phyloP scores from a whole-genome alignment of 1,139 yeast species.

The Debaryomyces udenii region DNA sequence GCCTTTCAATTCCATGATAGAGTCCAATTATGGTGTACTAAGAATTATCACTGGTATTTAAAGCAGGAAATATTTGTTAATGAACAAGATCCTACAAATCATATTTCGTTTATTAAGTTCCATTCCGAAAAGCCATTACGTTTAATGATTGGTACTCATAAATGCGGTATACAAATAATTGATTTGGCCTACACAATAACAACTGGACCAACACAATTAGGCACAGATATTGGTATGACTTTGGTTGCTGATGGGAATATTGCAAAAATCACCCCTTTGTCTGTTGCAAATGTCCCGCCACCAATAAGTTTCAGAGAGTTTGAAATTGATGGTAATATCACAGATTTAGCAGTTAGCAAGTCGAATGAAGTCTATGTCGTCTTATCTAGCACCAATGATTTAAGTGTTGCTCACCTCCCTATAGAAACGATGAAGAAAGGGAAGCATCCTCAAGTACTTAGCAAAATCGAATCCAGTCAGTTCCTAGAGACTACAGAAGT shows the following conservation, averaged over 20 bases:
- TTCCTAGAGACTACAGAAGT: slow-evolving; percentile 45
- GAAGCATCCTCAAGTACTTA: slow-evolving; percentile 46
- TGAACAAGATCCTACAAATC: slow-evolving; percentile 26
- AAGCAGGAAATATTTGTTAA: slow-evolving; percentile 68
- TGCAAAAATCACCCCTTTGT: slow-evolving; percentile 80
- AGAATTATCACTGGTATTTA: slow-evolving; percentile 94
- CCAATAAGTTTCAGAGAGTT: slow-evolving; percentile 80
- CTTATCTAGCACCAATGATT: slow-evolving; percentile 44
- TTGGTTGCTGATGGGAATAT: slow-evolving; percentile 78
- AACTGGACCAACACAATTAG: slow-evolving; percentile 69
- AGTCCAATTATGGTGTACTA: slow-evolving; percentile 86
- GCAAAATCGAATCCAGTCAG: slow-evolving; percentile 5
- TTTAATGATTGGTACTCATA: slow-evolving; percentile 61
- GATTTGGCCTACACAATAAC: slow-evolving; percentile 69
- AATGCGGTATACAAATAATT: slow-evolving; percentile 56
- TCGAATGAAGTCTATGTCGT: slow-evolving; percentile 65
- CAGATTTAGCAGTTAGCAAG: slow-evolving; percentile 65
- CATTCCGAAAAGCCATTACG: slow-evolving; percentile 89
- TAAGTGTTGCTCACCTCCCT: slow-evolving; percentile 25
- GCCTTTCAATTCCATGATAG: slow-evolving; percentile 64
- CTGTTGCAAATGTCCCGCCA: slow-evolving; percentile 91
- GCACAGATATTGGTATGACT: slow-evolving; percentile 76
- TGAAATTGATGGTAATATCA: slow-evolving; percentile 52
- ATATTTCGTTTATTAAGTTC: slow-evolving; percentile 63
- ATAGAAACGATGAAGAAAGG: slow-evolving; percentile 41